A percentile compares a stretch with the other conserved stretches of the same genome.
These are phyloP conservation scores for Talaromyces sp. DNA, from an alignment of 2,329 filamentous ascomycete genomes.

Conservation along the genomic window DNA sequence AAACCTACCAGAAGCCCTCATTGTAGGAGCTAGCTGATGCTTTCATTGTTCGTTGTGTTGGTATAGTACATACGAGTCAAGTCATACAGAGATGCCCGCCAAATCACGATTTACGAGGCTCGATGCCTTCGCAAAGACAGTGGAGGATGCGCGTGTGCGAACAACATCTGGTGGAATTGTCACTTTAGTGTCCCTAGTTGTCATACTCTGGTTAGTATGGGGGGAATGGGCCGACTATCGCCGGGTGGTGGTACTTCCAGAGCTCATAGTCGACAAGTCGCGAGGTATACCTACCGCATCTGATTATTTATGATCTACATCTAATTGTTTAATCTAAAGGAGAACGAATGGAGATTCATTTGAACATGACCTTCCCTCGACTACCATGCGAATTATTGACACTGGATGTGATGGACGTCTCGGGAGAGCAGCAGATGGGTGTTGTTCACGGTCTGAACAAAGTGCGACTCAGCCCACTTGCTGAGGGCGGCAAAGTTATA, in stretches of 20 bases:
- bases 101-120: slow-evolving; percentile 95
- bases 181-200: slow-evolving; percentile 82
- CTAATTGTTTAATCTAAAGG: slow-evolving; percentile 49
- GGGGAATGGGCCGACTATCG: slow-evolving; percentile 96
- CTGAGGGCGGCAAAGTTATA: slow-evolving; percentile 73
- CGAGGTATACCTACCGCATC: slow-evolving; percentile 59
- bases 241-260: slow-evolving; percentile 78
- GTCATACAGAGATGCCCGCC: slow-evolving; percentile 61
- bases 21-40: slow-evolving; percentile 19
- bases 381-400: slow-evolving; percentile 94
- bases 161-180: slow-evolving; percentile 95
- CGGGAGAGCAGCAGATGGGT: slow-evolving; percentile 91
- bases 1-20: slow-evolving; percentile 17
- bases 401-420: slow-evolving; percentile 98
- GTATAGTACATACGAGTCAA: neutral
- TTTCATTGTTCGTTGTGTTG: slow-evolving; percentile 8
- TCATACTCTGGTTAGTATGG: slow-evolving; percentile 85
- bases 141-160: slow-evolving; percentile 93
- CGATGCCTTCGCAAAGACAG: slow-evolving; percentile 98
- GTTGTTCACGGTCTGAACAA: slow-evolving; percentile 91
- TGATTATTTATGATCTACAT: neutral
- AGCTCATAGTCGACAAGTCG: slow-evolving; percentile 94
- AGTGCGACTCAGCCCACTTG: slow-evolving; percentile 70
- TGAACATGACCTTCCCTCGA: slow-evolving; percentile 93
- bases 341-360: slow-evolving; percentile 98